Evolutionary conservation across 352 stramenopile genomes (phyloP).

Genomic region (Pythium sukuiense): DNA sequence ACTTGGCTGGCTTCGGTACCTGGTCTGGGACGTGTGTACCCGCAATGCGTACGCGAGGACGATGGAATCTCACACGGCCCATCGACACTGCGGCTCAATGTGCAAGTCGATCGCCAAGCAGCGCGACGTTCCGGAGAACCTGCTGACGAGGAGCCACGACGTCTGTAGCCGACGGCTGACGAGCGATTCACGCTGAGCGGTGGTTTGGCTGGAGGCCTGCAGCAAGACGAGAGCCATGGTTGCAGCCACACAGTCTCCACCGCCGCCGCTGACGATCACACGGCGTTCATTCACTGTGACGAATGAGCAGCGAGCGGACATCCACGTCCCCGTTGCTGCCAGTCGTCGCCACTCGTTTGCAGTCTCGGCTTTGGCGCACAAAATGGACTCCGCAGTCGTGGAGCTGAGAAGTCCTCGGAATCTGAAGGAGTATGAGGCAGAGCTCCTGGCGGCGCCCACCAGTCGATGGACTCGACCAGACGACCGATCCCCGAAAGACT

Average conservation of each 20-base stretch:
- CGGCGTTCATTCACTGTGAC: constrained; percentile 13
- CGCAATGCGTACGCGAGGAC: neutral
- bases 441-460: constrained; percentile 6
- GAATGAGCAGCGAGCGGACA: neutral
- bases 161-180: neutral
- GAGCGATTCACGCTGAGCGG: neutral
- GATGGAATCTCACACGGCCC: neutral
- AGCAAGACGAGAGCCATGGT: constrained; percentile 23
- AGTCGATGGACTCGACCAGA: neutral
- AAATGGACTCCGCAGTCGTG: constrained; percentile 5
- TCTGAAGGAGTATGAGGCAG: constrained; percentile 11
- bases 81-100: constrained; percentile 1
- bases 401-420: constrained; percentile 8
- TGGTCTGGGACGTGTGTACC: neutral
- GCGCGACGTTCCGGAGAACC: neutral
- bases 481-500: neutral
- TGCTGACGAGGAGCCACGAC: neutral
- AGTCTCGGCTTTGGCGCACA: too few relatives aligned
- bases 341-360: constrained; percentile 8
- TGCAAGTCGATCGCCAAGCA: neutral
- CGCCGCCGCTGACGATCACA: constrained; percentile 13
- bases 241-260: constrained; percentile 22
- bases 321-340: neutral
- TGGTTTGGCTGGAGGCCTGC: neutral
- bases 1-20: neutral